Percentiles rank a stretch among this genome's conserved stretches.
These are phyloP conservation scores for Hypoxylon sp. DNA, from an alignment of 2,329 filamentous ascomycete genomes.

Conservation along the genomic window DNA sequence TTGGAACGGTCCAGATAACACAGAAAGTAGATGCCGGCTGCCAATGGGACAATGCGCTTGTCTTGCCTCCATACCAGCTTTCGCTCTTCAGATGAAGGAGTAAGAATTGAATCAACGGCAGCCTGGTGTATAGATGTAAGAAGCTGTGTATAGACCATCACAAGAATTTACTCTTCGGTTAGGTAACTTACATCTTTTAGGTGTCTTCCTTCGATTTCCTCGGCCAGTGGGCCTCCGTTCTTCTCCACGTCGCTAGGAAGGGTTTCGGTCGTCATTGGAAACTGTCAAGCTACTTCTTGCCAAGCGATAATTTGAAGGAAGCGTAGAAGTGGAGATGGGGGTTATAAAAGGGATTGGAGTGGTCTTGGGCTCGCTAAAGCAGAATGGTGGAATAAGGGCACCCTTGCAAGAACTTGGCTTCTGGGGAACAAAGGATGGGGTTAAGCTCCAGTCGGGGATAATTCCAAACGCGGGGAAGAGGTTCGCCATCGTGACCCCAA, in stretches of 20 bases:
- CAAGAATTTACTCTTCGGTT: not conserved
- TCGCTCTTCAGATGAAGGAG: slow-evolving; percentile 43
- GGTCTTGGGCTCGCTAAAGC: slow-evolving; percentile 10
- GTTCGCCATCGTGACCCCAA: slow-evolving; percentile 40
- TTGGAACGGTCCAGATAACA: slow-evolving; percentile 71
- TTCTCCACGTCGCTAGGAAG: slow-evolving; percentile 48
- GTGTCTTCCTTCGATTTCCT: slow-evolving; percentile 43
- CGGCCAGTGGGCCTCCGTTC: slow-evolving; percentile 40
- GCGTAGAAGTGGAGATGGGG: slow-evolving; percentile 12
- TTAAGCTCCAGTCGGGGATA: slow-evolving; percentile 28
- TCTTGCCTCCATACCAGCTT: slow-evolving; percentile 62
- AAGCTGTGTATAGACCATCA: not conserved
- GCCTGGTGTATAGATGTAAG: slow-evolving; percentile 24
- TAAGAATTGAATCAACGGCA: slow-evolving; percentile 20
- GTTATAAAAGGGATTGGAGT: slow-evolving; percentile 25
- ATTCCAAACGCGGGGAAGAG: slow-evolving; percentile 39
- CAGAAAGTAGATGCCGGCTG: slow-evolving; percentile 67
- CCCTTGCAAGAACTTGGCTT: slow-evolving; percentile 25
- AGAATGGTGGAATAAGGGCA: slow-evolving; percentile 16
- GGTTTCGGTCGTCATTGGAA: slow-evolving; percentile 46
- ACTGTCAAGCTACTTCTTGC: slow-evolving; percentile 19
- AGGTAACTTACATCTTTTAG: slow-evolving; percentile 42
- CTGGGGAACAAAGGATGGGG: slow-evolving; percentile 29
- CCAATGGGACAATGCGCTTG: slow-evolving; percentile 67
- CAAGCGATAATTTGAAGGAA: slow-evolving; percentile 7